Evolutionary conservation across 1,139 yeast species (phyloP).

Genomic region (Protomyces gravidus): DNA sequence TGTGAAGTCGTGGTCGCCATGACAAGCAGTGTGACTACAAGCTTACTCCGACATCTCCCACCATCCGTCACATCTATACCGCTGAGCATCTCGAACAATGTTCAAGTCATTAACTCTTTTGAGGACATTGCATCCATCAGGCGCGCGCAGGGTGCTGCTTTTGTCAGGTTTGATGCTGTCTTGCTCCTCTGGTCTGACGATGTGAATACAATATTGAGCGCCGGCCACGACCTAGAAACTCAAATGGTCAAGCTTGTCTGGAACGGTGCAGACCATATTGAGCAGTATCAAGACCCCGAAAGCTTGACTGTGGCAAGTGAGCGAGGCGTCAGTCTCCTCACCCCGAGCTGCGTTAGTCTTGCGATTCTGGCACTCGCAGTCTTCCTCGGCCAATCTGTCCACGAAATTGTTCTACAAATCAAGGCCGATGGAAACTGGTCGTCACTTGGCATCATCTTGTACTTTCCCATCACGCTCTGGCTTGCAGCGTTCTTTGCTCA

Average conservation of each 20-base stretch:
- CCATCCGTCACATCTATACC: slow-evolving; percentile 5
- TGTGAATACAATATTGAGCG: slow-evolving; percentile 14
- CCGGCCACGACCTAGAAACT: slow-evolving; percentile 22
- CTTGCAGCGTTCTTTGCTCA: slow-evolving; percentile 33
- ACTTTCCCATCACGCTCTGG: slow-evolving; percentile 29
- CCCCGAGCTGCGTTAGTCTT: slow-evolving; percentile 4
- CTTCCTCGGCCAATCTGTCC: slow-evolving; percentile 15
- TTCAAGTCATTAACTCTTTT: slow-evolving; percentile 9
- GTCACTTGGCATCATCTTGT: slow-evolving; percentile 28
- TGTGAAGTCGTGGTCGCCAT: slow-evolving; percentile 11
- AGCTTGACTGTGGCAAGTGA: slow-evolving; percentile 8
- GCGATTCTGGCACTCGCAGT: slow-evolving; percentile 7
- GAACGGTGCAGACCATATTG: slow-evolving; percentile 8
- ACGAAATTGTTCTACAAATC: slow-evolving; percentile 19
- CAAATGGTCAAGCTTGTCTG: slow-evolving; percentile 26
- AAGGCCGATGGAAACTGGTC: slow-evolving; percentile 29
- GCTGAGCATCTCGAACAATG: slow-evolving; percentile 3
- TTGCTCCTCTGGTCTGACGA: slow-evolving; percentile 32
- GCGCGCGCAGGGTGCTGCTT: slow-evolving; percentile 31
- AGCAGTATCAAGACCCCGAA: slow-evolving; percentile 25
- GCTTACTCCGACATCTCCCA: slow-evolving; percentile 9
- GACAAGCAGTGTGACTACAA: slow-evolving; percentile 9
- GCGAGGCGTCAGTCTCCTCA: slow-evolving; percentile 5
- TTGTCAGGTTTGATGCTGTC: slow-evolving; percentile 26
- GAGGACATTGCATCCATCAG: slow-evolving; percentile 23